Evolutionary conservation across 441 rosid genomes (phyloP), one percentile per base, ranked within the genome.

Genomic region (Capsella rubella): DNA sequence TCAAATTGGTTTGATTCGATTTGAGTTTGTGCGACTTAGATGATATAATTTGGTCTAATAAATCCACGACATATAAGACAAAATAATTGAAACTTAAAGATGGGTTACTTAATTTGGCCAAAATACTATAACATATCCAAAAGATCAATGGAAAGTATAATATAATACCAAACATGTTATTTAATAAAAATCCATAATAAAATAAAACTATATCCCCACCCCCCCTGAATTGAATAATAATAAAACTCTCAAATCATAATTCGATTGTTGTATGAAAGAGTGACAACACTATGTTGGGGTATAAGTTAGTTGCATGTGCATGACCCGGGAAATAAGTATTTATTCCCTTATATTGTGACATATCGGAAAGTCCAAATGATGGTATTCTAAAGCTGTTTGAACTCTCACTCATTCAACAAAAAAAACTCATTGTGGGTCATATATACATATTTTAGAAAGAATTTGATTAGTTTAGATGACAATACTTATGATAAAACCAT

Each of bases 271-370:
- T 64, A 27, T 16, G 66, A 58, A 56, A 52, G 72, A 57, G 72
- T 49, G 72, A 55, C 74, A 35, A 74, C 73, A 67, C 32, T 59
- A 68, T 75, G 79, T 68, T 53, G 49, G 49, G 64, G 54, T 52
- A 18, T 50, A 50, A 60, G 63, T 68, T 68, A 21, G 67, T 50
- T 74, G 45, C 78, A 66, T 74, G 78, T 66, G 72, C 72, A 73
- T 16, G 53, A 18, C 78, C 61, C 78, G 66, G 25, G 14, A 34
- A 64, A 46, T 25, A 57, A 74, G 66, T 40, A 57, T 64, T 21
- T 43, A 73, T 72, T 72, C 37, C 52, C 67, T 29, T 47, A 49
- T 39, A 50, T 58, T 50, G 25, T 21, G 73, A 59, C 31, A 58
- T 50, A 57, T 21, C 5, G 5, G 34, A 49, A 58, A 31, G 62